Evolutionary conservation across 106 monocot species (phyloP).

Genomic region (Posidonia australis): DNA sequence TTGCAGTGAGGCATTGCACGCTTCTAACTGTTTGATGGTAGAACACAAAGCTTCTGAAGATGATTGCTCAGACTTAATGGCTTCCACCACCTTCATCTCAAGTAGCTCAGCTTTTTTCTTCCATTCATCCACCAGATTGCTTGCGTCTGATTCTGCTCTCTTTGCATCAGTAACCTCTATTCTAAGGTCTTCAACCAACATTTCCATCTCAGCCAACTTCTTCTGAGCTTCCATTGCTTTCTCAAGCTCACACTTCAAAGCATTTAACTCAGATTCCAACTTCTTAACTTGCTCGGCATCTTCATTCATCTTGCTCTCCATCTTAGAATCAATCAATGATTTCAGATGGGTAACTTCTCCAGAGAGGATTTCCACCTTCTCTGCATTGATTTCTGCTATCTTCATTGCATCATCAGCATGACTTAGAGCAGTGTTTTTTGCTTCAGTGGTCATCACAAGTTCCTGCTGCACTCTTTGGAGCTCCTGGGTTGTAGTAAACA

Average conservation of each 20-base stretch:
- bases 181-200: constrained; percentile 31
- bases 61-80: constrained; percentile 1
- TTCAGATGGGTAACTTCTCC: constrained; percentile 46
- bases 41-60: constrained; percentile 6
- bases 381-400: constrained; percentile 63
- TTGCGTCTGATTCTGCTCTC: constrained; percentile 29
- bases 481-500: constrained; percentile 41
- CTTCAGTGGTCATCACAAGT: constrained; percentile 42
- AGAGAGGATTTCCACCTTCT: constrained; percentile 49
- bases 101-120: constrained; percentile 25
- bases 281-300: constrained; percentile 30
- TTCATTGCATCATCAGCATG: constrained; percentile 57
- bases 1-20: constrained; percentile 3
- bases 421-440: constrained; percentile 54
- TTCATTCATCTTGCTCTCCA: constrained; percentile 37
- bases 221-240: constrained; percentile 28
- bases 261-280: constrained; percentile 30
- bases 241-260: constrained; percentile 48
- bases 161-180: constrained; percentile 37
- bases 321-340: constrained; percentile 35
- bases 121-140: constrained; percentile 31
- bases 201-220: constrained; percentile 34
- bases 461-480: constrained; percentile 55
- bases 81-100: constrained; percentile 10
- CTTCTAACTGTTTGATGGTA: constrained; percentile 4